Percentiles rank a stretch among this genome's conserved stretches.
phyloP scores from a whole-genome alignment of 345 rosid genomes.

The Gossypium arboreum region DNA sequence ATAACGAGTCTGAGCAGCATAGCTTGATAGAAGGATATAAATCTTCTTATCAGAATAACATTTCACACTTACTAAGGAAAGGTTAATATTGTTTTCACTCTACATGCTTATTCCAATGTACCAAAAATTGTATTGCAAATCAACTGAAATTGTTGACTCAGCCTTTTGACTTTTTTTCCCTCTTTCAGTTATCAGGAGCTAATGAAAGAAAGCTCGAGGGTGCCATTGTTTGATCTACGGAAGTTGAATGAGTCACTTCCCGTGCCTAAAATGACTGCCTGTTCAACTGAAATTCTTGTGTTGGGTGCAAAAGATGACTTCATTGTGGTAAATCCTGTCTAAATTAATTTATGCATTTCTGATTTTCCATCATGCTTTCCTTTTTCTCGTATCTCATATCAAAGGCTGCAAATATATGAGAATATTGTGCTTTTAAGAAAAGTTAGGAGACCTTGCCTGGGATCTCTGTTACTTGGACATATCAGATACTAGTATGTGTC shows the following conservation, averaged over 20 bases:
- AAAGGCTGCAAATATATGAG: background rate
- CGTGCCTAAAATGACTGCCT: conserved; percentile 53
- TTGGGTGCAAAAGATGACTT: conserved; percentile 77
- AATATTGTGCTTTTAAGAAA: background rate
- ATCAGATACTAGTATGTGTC: background rate
- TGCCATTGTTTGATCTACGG: conserved; percentile 76
- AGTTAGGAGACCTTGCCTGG: too few relatives aligned
- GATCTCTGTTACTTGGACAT: background rate
- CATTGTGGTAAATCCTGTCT: conserved; percentile 56
- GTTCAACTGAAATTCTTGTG: conserved; percentile 50
- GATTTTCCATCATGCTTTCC: background rate
- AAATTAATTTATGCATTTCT: background rate
- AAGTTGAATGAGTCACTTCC: conserved; percentile 87
- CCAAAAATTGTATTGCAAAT: background rate
- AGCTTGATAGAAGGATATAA: background rate
- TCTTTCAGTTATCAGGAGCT: conserved; percentile 68
- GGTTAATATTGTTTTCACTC: background rate
- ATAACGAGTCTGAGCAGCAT: background rate
- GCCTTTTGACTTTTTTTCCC: conserved; percentile 7
- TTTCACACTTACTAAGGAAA: background rate
- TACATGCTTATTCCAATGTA: background rate
- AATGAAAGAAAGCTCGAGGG: conserved; percentile 71
- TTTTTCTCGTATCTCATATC: background rate
- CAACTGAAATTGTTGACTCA: background rate
- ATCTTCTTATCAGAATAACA: background rate